Evolutionary conservation across 192 early-diverging fungal species (phyloP), one percentile per base, ranked within the genome.

Genomic region (Umbelopsis sp.): DNA sequence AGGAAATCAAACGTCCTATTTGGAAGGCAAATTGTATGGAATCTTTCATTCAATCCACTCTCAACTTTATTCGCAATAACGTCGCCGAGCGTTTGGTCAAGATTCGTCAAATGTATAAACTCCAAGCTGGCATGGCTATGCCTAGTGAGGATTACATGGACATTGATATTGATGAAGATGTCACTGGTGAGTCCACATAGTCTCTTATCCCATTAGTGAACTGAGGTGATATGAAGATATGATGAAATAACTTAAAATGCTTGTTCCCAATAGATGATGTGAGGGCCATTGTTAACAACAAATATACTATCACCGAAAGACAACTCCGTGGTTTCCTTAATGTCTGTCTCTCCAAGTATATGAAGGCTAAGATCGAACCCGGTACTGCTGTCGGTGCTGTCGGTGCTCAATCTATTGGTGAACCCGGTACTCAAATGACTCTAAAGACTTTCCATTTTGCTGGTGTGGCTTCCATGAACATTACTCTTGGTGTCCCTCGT

Each of bases 401-500:
- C 53, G 98, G 96, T 26, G 98, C 97, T 4, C 96, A 98, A 80
- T 92, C 90, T 41, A 97, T 99, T 74, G 98, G 98, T 70, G 98
- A 99, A 74, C 98, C 98, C 16, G 96, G 96, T 53, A 99, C 98
- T 4, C 98, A 99, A 77, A 99, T 99, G 98, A 99, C 98, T 67
- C 81, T 99, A 66, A 98, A 98, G 83, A 96, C 98, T 80, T 99
- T 99, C 93, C 98, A 99, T 85, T 99, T 98, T 89, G 96, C 98
- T 76, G 98, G 98, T 89, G 94, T 99, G 53, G 97, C 96, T 36
- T 91, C 89, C 69, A 97, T 98, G 97, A 99, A 97, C 89, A 92
- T 99, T 70, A 97, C 98, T 4, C 90, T 97, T 76, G 98, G 98
- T 87, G 98, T 99, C 52, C 98, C 98, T 16, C 96, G 98, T 77